Percentiles rank a stretch among this genome's conserved stretches.
These are phyloP conservation scores for Pseudodiploospora longispora DNA, from an alignment of 2,329 filamentous ascomycete genomes.

Conservation along the genomic window DNA sequence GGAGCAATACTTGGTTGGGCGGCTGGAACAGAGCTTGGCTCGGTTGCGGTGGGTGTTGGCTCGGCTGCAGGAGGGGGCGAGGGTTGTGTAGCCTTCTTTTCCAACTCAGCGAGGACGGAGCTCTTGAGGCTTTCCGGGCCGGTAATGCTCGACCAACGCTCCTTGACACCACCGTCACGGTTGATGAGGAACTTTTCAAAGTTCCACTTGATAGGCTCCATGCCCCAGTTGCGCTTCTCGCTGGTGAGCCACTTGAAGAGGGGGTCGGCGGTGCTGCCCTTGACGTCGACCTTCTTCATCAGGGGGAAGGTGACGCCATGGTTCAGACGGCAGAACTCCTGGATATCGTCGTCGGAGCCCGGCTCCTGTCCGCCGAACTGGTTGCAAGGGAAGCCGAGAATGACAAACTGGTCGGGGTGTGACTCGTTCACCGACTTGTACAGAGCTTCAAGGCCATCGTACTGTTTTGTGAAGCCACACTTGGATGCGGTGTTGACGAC, in stretches of 20 bases:
- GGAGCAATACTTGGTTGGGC: too few species aligned
- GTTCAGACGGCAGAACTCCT: constrained; percentile 83
- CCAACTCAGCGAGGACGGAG: constrained; percentile 66
- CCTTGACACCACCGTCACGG: constrained; percentile 76
- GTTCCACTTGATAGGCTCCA: constrained; percentile 97
- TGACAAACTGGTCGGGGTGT: constrained; percentile 68
- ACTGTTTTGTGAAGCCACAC: constrained; percentile 97
- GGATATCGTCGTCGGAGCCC: constrained; percentile 71
- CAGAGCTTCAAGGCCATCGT: constrained; percentile 79
- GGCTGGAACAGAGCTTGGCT: too few species aligned
- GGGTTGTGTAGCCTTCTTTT: constrained; percentile 30
- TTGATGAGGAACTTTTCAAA: constrained; percentile 97
- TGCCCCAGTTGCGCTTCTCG: constrained; percentile 66
- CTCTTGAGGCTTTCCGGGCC: constrained; percentile 77
- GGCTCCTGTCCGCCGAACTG: constrained; percentile 92
- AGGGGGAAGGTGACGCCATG: constrained; percentile 88
- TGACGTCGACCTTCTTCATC: constrained; percentile 87
- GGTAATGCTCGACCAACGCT: constrained; percentile 78
- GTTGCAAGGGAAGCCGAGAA: constrained; percentile 98
- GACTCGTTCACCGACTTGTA: constrained; percentile 68
- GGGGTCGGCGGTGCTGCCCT: constrained; percentile 65
- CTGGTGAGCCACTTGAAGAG: constrained; percentile 56
- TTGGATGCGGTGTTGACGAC: constrained; percentile 97
- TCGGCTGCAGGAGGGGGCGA: too few species aligned
- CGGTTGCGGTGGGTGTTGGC: too few species aligned